A percentile compares a stretch with the other conserved stretches of the same genome.
phyloP scores from a whole-genome alignment of 352 stramenopile species.

The Pythium phragmitis region DNA sequence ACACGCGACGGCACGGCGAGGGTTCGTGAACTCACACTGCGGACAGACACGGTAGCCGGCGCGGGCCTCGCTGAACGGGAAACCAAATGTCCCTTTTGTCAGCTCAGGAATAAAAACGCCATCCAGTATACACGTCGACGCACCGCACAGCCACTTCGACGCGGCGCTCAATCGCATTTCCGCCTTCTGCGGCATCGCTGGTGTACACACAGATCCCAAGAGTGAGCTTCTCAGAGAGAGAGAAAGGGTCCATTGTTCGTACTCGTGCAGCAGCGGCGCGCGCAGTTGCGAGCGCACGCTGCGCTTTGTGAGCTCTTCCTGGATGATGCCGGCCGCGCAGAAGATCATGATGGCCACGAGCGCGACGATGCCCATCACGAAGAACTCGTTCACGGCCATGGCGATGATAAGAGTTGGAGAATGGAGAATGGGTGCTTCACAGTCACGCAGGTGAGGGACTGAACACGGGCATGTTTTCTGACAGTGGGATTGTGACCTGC shows the following conservation, averaged over 20 bases:
- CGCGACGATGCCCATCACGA: slow-evolving; percentile 30
- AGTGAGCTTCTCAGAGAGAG: neutral
- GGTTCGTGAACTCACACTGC: slow-evolving; percentile 27
- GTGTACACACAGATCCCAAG: neutral
- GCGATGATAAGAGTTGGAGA: neutral
- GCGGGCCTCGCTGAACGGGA: slow-evolving; percentile 13
- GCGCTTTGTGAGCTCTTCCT: slow-evolving; percentile 38
- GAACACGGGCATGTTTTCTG: neutral
- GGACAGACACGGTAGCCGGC: slow-evolving; percentile 14
- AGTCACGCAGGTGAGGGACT: too few species aligned
- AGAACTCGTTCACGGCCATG: slow-evolving; percentile 21
- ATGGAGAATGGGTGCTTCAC: too few species aligned
- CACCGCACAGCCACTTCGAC: slow-evolving; percentile 33
- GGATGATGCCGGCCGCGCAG: slow-evolving; percentile 44
- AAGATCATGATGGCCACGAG: slow-evolving; percentile 44
- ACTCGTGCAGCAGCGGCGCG: slow-evolving; percentile 55
- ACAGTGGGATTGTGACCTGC: neutral
- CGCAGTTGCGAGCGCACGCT: slow-evolving; percentile 46
- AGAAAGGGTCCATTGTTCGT: neutral
- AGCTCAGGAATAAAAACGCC: neutral
- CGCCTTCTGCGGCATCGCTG: slow-evolving; percentile 8
- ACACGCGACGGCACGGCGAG: slow-evolving; percentile 18
- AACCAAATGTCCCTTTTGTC: neutral
- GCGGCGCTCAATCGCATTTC: slow-evolving; percentile 21
- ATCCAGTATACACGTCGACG: neutral